Conservation (phyloP, 2,329 filamentous ascomycete genomes). For the Fusarium chuoi region DNA sequence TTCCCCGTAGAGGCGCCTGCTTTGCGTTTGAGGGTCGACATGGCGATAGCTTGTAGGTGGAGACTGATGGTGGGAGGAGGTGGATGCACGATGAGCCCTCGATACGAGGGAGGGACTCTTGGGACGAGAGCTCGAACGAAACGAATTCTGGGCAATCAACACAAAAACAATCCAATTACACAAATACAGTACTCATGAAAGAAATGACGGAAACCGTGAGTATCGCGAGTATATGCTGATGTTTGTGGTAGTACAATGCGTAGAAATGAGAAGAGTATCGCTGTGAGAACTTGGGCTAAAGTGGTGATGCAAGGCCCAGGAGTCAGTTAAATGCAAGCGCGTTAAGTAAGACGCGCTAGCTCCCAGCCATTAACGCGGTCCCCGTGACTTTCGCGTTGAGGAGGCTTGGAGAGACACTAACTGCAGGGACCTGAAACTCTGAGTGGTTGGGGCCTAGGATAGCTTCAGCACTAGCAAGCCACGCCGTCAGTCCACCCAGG, state of each 20-base stretch:
- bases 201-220: neutral
- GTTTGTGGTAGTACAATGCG: slow-evolving; percentile 1
- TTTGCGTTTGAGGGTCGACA: slow-evolving; percentile 75
- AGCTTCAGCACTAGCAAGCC: slow-evolving; percentile 28
- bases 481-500: slow-evolving; percentile 16
- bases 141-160: slow-evolving; percentile 31
- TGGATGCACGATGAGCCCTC: slow-evolving; percentile 34
- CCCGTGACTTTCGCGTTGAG: slow-evolving; percentile 39
- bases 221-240: neutral
- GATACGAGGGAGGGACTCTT: slow-evolving; percentile 23
- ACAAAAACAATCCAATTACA: neutral
- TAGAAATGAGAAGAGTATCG: neutral
- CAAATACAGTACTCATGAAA: neutral
- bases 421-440: slow-evolving; percentile 10
- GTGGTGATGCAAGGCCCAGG: slow-evolving; percentile 32
- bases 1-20: slow-evolving; percentile 57
- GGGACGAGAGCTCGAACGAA: slow-evolving; percentile 3
- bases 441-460: slow-evolving; percentile 33
- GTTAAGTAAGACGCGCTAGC: slow-evolving; percentile 37
- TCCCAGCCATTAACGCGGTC: slow-evolving; percentile 34
- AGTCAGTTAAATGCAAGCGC: slow-evolving; percentile 26
- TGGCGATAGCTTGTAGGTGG: slow-evolving; percentile 45
- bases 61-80: slow-evolving; percentile 27
- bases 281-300: slow-evolving; percentile 20
- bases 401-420: slow-evolving; percentile 9